A percentile compares a stretch with the other conserved stretches of the same genome.
phyloP scores from a whole-genome alignment of 2,329 filamentous ascomycete genomes.

The Monilinia aucupariae region DNA sequence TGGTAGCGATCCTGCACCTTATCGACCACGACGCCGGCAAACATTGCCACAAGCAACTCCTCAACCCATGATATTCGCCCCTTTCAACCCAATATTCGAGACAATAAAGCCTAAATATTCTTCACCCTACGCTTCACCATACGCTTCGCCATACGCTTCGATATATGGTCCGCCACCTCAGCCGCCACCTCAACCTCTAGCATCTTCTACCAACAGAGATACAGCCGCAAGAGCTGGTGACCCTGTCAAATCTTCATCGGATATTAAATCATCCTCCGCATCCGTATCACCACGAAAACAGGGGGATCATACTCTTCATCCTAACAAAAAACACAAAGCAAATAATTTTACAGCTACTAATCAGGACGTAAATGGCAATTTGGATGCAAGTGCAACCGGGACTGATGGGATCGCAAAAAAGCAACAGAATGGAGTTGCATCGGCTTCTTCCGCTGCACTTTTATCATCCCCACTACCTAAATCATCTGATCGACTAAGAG shows the following conservation, averaged over 20 bases:
- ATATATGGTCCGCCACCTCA: constrained; percentile 22
- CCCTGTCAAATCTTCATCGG: background rate
- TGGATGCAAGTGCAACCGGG: constrained; percentile 13
- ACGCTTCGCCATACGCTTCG: constrained; percentile 20
- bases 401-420: background rate
- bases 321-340: constrained; percentile 29
- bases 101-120: constrained; percentile 20
- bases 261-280: constrained; percentile 10
- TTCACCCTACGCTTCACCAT: constrained; percentile 11
- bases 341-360: constrained; percentile 24
- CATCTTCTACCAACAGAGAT: constrained; percentile 3
- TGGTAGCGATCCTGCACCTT: constrained; percentile 29
- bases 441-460: background rate
- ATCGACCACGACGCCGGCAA: constrained; percentile 17
- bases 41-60: background rate
- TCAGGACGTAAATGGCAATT: constrained; percentile 23
- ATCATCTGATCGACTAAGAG: constrained; percentile 19
- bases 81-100: constrained; percentile 17
- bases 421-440: constrained; percentile 14
- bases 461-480: constrained; percentile 11
- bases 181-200: constrained; percentile 4
- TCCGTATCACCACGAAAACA: constrained; percentile 23
- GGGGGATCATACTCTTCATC: constrained; percentile 20
- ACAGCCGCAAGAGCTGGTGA: background rate
- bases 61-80: background rate